These are phyloP conservation scores for Aspergillus ibericus DNA, from an alignment of 2,329 filamentous ascomycete genomes.

Conservation along the genomic window DNA sequence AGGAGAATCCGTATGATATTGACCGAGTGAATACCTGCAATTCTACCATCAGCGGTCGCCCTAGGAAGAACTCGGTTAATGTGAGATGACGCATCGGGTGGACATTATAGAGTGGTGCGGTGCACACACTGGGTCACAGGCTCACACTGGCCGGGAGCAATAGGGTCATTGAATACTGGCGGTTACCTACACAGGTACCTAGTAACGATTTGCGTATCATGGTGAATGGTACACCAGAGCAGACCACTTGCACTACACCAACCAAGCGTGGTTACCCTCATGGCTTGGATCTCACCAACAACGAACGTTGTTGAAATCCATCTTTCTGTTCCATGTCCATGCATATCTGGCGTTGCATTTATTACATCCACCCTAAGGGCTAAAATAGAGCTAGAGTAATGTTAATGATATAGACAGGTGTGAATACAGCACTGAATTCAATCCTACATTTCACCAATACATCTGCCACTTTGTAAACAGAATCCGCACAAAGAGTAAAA, in stretches of 20 bases:
- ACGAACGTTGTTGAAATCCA: no score
- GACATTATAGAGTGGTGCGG: background rate
- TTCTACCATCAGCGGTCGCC: conserved; percentile 20
- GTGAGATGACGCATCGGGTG: background rate
- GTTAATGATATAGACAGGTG: background rate
- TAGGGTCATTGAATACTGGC: no score
- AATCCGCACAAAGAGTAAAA: no score
- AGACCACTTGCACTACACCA: no score
- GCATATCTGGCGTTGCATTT: background rate
- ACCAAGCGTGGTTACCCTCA: no score
- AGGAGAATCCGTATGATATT: conserved; percentile 48
- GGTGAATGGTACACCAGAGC: no score
- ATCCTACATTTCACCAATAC: background rate
- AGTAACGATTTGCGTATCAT: no score
- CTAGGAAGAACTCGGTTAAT: conserved; percentile 3
- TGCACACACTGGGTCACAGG: background rate
- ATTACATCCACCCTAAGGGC: background rate
- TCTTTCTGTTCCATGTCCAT: background rate
- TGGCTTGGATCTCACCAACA: no score
- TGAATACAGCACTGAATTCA: background rate
- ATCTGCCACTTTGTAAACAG: no score
- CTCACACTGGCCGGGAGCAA: no score
- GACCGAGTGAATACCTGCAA: conserved; percentile 46
- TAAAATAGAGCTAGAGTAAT: background rate
- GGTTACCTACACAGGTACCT: no score